A percentile compares a stretch with the other conserved stretches of the same genome.
These are phyloP conservation scores for Chalara sp. DNA, from an alignment of 2,329 filamentous ascomycete genomes.

Conservation along the genomic window DNA sequence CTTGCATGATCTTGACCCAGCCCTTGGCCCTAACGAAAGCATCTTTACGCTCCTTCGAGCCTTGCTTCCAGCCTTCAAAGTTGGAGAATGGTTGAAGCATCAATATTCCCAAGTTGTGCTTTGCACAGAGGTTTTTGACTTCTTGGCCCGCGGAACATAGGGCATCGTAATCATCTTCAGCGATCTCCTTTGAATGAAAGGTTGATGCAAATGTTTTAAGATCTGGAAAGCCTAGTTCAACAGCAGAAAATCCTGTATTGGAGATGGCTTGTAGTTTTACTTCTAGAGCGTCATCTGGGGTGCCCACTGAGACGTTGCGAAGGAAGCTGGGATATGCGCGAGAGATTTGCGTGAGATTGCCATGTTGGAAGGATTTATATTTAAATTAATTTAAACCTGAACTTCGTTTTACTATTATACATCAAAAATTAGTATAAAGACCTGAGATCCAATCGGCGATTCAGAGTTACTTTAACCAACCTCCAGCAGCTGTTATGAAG, in stretches of 20 bases:
- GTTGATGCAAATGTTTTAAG: conserved; percentile 55
- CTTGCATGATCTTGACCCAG: conserved; percentile 68
- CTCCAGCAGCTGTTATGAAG: too few species aligned
- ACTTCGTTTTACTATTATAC: too few species aligned
- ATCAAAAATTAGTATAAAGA: too few species aligned
- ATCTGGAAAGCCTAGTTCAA: conserved; percentile 72
- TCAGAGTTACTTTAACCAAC: too few species aligned
- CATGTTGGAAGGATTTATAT: conserved; percentile 1
- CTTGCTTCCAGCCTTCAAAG: conserved; percentile 66
- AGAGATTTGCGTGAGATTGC: conserved; percentile 8
- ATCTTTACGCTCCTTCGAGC: conserved; percentile 49
- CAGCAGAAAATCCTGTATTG: conserved; percentile 57
- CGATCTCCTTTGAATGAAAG: conserved; percentile 42
- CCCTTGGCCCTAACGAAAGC: conserved; percentile 56
- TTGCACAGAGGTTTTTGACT: conserved; percentile 47
- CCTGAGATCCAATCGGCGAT: too few species aligned
- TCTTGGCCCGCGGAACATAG: conserved; percentile 47
- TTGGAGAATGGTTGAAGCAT: conserved; percentile 72
- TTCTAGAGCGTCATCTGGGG: conserved; percentile 43
- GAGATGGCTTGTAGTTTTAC: conserved; percentile 56
- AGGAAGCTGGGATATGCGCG: conserved; percentile 38
- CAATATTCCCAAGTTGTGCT: conserved; percentile 52
- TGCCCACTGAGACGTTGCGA: conserved; percentile 51
- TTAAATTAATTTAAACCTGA: too few species aligned
- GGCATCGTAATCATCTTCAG: conserved; percentile 50